Conservation (phyloP, 176 grass and related monocot genomes). For the Bothriochloa decipiens region DNA sequence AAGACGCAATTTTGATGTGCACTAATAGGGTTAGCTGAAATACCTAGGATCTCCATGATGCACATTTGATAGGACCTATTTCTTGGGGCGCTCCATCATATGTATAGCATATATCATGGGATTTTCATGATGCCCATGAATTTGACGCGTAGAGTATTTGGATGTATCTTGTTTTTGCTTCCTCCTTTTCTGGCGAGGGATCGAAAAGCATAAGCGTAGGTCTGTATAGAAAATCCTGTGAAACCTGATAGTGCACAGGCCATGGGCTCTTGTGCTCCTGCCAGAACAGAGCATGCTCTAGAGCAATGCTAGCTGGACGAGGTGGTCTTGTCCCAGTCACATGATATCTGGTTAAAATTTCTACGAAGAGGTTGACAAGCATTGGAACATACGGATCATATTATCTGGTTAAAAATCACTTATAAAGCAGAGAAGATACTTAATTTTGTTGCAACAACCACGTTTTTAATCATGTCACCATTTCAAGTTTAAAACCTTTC, state of each 20-base stretch:
- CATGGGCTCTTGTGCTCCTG: background rate
- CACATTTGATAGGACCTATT: background rate
- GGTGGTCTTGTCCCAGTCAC: background rate
- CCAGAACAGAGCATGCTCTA: background rate
- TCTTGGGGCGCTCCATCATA: background rate
- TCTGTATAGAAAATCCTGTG: background rate
- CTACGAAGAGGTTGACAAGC: background rate
- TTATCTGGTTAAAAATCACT: background rate
- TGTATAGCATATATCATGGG: background rate
- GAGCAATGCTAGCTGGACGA: background rate
- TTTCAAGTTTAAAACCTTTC: too few relatives aligned
- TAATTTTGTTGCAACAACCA: too few relatives aligned
- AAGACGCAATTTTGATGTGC: constrained; percentile 62
- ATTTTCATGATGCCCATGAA: background rate
- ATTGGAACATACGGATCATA: background rate
- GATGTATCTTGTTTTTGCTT: background rate
- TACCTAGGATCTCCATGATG: background rate
- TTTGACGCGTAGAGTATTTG: background rate
- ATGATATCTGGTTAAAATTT: background rate
- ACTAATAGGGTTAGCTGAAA: constrained; percentile 73
- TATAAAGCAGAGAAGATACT: too few relatives aligned
- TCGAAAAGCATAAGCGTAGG: background rate
- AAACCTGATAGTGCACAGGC: background rate
- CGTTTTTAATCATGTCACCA: too few relatives aligned
- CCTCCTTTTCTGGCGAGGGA: background rate